phyloP scores from a whole-genome alignment of 768 basidiomycete species.

The Hydnum rufescens region DNA sequence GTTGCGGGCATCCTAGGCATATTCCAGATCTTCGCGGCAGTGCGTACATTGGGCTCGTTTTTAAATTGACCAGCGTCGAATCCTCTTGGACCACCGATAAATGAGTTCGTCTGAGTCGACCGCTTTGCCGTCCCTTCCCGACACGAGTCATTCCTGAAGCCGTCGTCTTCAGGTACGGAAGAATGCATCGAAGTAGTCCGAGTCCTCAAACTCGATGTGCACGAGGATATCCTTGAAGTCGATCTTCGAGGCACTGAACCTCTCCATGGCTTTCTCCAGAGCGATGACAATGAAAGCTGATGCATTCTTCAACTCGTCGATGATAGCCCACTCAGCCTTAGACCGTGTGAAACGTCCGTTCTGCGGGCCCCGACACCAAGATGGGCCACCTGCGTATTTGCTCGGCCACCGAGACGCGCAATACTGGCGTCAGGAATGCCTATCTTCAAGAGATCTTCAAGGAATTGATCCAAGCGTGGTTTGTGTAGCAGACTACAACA shows the following conservation, averaged over 20 bases:
- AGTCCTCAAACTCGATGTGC: constrained; percentile 33
- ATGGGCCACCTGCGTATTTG: constrained; percentile 26
- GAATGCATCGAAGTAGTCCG: constrained; percentile 19
- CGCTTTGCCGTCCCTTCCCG: constrained; percentile 21
- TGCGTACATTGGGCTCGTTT: constrained; percentile 12
- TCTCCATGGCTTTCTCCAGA: not conserved
- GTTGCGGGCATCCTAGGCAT: no score
- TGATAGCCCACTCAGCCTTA: constrained; percentile 21
- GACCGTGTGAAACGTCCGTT: not conserved
- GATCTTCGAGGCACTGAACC: constrained; percentile 14
- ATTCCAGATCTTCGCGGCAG: constrained; percentile 21
- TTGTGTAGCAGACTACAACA: constrained; percentile 53
- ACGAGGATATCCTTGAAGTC: constrained; percentile 20
- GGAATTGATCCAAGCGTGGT: constrained; percentile 58
- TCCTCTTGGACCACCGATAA: constrained; percentile 29
- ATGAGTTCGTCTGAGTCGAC: constrained; percentile 24
- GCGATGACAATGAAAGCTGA: not conserved
- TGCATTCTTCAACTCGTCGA: constrained; percentile 22
- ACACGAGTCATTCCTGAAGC: constrained; percentile 29
- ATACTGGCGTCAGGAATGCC: constrained; percentile 32
- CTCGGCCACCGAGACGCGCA: constrained; percentile 40
- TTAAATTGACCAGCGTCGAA: constrained; percentile 26
- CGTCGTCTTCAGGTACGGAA: constrained; percentile 24
- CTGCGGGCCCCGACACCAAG: no score
- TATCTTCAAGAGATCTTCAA: constrained; percentile 39